Percentiles rank a stretch among this genome's conserved stretches.
These are phyloP conservation scores for Helminthosporium solani DNA, from an alignment of 2,329 filamentous ascomycete species.

Conservation along the genomic window DNA sequence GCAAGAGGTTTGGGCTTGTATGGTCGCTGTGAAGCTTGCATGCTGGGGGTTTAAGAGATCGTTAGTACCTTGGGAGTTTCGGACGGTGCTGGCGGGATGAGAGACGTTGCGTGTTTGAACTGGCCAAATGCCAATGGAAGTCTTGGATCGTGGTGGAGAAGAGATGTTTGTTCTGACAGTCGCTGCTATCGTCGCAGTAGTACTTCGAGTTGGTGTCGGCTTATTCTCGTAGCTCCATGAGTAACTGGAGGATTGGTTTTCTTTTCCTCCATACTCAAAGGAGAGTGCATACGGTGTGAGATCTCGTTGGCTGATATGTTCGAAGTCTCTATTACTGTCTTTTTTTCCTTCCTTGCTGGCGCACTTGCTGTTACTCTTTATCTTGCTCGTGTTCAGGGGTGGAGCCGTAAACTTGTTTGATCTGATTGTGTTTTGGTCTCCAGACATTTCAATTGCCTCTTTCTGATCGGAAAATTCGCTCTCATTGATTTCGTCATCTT, in stretches of 20 bases:
- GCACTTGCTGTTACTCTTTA: conserved; percentile 16
- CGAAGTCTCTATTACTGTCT: conserved; percentile 17
- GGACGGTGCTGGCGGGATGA: conserved; percentile 10
- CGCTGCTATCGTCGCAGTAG: background rate
- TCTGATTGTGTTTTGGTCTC: conserved; percentile 24
- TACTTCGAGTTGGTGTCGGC: conserved; percentile 4
- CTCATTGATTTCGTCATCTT: conserved; percentile 33
- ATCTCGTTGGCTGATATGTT: conserved; percentile 28
- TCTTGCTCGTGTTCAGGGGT: conserved; percentile 21
- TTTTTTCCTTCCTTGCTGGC: conserved; percentile 17
- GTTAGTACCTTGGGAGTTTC: conserved; percentile 3
- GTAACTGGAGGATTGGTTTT: conserved; percentile 24
- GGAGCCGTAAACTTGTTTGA: conserved; percentile 22
- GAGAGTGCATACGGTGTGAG: conserved; percentile 26
- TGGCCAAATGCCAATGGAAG: conserved; percentile 8
- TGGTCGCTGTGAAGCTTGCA: too few species aligned
- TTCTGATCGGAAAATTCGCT: conserved; percentile 34
- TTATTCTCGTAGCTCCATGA: background rate
- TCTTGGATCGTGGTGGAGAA: conserved; percentile 22
- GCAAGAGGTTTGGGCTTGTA: too few species aligned
- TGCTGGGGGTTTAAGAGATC: too few species aligned
- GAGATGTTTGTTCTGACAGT: conserved; percentile 7
- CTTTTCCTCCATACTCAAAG: conserved; percentile 34
- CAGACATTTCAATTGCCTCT: conserved; percentile 27
- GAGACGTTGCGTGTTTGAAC: conserved; percentile 14